Percentiles rank a stretch among this genome's conserved stretches.
These are phyloP conservation scores for Euclidium syriacum DNA, from an alignment of 345 rosid genomes.

Conservation along the genomic window DNA sequence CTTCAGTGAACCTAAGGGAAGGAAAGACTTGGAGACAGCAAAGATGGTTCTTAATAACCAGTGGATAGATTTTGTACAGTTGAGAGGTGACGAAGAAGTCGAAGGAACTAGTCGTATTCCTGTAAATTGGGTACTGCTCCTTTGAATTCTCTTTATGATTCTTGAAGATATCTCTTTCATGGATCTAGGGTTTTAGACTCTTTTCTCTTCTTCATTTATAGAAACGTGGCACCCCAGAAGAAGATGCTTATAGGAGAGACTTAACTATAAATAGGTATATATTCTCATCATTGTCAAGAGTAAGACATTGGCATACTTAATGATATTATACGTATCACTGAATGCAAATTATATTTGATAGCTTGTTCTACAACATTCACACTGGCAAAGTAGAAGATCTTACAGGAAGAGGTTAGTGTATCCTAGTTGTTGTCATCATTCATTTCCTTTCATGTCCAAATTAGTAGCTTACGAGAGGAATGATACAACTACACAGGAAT, in stretches of 20 bases:
- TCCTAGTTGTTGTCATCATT: not conserved
- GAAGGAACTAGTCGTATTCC: conserved; percentile 84
- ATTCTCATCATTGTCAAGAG: not conserved
- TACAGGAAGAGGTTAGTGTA: conserved; percentile 69
- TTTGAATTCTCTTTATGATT: not conserved
- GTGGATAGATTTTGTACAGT: conserved; percentile 95
- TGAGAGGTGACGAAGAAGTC: conserved; percentile 86
- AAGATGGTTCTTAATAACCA: conserved; percentile 74
- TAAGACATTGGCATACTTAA: not conserved
- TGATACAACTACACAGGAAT: conserved; percentile 60
- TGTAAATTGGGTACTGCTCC: conserved; percentile 52
- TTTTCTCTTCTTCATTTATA: conserved; percentile 29
- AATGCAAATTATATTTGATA: conserved; percentile 25
- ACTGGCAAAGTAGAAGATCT: conserved; percentile 71
- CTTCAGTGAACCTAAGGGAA: conserved; percentile 88
- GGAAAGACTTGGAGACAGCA: conserved; percentile 94
- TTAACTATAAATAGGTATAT: conserved; percentile 97
- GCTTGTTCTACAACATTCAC: conserved; percentile 90
- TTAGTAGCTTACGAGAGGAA: not conserved
- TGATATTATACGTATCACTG: not conserved
- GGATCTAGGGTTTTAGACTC: not conserved
- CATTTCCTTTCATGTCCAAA: not conserved
- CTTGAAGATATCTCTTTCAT: no score
- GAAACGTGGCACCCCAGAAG: conserved; percentile 92
- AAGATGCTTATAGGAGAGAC: conserved; percentile 93